These are phyloP conservation scores for Saccharomycopsis sp. DNA, from an alignment of 805 yeast species.

Conservation along the genomic window DNA sequence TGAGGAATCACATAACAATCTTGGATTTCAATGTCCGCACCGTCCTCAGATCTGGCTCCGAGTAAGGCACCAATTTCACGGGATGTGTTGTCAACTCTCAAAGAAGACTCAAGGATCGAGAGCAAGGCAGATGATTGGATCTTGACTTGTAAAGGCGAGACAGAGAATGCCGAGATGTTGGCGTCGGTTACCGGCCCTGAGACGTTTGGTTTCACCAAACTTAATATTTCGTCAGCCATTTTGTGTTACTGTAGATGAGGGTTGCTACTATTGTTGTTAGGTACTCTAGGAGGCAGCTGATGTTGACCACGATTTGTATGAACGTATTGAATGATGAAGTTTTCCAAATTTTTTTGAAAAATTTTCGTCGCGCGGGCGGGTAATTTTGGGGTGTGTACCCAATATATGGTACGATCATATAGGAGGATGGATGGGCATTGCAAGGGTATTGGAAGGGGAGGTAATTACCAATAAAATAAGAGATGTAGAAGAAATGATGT, in stretches of 20 bases:
- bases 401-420: background rate
- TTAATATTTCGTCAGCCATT: conserved; percentile 18
- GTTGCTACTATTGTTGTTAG: background rate
- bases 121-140: conserved; percentile 68
- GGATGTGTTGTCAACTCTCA: conserved; percentile 48
- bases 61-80: conserved; percentile 78
- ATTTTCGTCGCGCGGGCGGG: background rate
- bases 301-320: background rate
- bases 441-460: too few species aligned
- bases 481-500: too few species aligned
- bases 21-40: conserved; percentile 62
- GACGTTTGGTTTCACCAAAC: conserved; percentile 42
- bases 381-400: background rate
- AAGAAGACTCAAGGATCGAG: conserved; percentile 66
- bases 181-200: conserved; percentile 29
- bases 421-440: too few species aligned
- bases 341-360: background rate
- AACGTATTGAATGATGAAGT: background rate
- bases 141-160: conserved; percentile 43
- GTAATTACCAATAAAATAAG: too few species aligned
- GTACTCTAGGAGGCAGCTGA: background rate
- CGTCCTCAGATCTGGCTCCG: conserved; percentile 80
- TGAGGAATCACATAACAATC: conserved; percentile 81
- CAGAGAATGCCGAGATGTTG: conserved; percentile 25
- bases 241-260: background rate